Evolutionary conservation across 2,329 filamentous ascomycete genomes (phyloP).

Genomic region (Aspergillus udagawae): DNA sequence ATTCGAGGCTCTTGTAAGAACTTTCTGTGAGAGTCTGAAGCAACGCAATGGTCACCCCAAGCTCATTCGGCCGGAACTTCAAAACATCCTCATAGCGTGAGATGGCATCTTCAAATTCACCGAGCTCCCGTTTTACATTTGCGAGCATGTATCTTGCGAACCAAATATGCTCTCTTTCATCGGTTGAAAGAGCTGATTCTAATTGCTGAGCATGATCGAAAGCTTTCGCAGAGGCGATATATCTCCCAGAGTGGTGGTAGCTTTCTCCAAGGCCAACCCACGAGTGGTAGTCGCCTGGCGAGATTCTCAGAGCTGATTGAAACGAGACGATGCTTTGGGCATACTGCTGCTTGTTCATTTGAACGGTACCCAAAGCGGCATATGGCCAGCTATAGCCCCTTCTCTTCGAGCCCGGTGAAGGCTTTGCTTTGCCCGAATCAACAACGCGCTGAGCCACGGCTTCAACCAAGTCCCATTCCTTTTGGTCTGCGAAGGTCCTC

Average conservation of each 20-base stretch:
- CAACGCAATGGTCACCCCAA: conserved; percentile 81
- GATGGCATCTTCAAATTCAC: conserved; percentile 83
- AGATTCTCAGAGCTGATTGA: conserved; percentile 78
- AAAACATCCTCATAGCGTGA: conserved; percentile 71
- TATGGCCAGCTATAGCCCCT: conserved; percentile 95
- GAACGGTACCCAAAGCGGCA: conserved; percentile 86
- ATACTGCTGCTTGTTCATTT: conserved; percentile 92
- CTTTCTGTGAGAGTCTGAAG: conserved; percentile 85
- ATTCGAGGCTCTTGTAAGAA: conserved; percentile 71
- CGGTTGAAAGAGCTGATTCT: conserved; percentile 56
- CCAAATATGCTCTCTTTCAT: conserved; percentile 70
- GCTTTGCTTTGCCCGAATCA: conserved; percentile 88
- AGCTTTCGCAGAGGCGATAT: conserved; percentile 89
- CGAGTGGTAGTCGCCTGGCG: conserved; percentile 84
- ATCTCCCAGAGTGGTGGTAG: conserved; percentile 89
- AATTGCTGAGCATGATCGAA: conserved; percentile 80
- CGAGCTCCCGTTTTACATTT: conserved; percentile 87
- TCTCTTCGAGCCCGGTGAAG: conserved; percentile 86
- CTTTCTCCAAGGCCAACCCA: conserved; percentile 97
- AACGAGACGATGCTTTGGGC: conserved; percentile 86
- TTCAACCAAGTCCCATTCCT: conserved; percentile 96
- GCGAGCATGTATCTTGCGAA: conserved; percentile 96
- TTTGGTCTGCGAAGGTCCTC: conserved; percentile 77
- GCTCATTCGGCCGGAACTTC: conserved; percentile 63
- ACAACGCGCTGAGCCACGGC: conserved; percentile 85